These are phyloP conservation scores for Cladosporium colombiae DNA, from an alignment of 2,329 filamentous ascomycete species.

Conservation along the genomic window DNA sequence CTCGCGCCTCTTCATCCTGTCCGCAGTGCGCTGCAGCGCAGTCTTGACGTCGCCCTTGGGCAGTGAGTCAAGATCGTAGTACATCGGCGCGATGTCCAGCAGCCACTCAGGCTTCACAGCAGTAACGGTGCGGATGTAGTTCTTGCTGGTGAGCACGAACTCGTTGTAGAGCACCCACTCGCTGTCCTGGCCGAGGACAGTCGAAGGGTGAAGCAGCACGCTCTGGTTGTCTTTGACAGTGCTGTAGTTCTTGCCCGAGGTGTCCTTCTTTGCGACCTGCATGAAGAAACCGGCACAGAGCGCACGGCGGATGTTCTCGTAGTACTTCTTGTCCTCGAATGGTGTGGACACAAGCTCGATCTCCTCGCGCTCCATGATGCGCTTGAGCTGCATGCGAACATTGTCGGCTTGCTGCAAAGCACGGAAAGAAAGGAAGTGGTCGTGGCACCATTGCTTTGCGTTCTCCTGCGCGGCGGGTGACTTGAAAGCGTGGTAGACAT, in stretches of 20 bases:
- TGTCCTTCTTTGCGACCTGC: conserved; percentile 96
- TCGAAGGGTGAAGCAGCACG: conserved; percentile 90
- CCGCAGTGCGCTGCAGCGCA: conserved; percentile 56
- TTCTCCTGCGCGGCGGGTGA: conserved; percentile 68
- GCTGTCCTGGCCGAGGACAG: conserved; percentile 80
- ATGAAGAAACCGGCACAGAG: conserved; percentile 97
- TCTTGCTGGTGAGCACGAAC: conserved; percentile 96
- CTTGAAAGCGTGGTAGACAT: conserved; percentile 98
- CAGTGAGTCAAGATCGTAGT: conserved; percentile 85
- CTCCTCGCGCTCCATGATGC: conserved; percentile 93
- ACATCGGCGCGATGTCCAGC: conserved; percentile 87
- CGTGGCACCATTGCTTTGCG: conserved; percentile 89
- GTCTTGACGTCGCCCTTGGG: conserved; percentile 82
- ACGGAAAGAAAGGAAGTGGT: conserved; percentile 89
- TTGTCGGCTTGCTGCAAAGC: conserved; percentile 91
- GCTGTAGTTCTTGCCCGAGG: conserved; percentile 82
- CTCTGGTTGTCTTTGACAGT: conserved; percentile 97
- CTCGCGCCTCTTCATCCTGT: conserved; percentile 52
- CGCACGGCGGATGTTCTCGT: conserved; percentile 92
- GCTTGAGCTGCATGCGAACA: conserved; percentile 84
- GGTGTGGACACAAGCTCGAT: conserved; percentile 84
- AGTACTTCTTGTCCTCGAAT: conserved; percentile 96
- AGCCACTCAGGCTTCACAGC: conserved; percentile 93
- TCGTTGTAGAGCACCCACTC: conserved; percentile 99
- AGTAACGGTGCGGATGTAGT: conserved; percentile 94